Base-by-base conservation (phyloP, 225 moss, liverwort and hornwort genomes). In the Pseudoscleropodium purum region DNA sequence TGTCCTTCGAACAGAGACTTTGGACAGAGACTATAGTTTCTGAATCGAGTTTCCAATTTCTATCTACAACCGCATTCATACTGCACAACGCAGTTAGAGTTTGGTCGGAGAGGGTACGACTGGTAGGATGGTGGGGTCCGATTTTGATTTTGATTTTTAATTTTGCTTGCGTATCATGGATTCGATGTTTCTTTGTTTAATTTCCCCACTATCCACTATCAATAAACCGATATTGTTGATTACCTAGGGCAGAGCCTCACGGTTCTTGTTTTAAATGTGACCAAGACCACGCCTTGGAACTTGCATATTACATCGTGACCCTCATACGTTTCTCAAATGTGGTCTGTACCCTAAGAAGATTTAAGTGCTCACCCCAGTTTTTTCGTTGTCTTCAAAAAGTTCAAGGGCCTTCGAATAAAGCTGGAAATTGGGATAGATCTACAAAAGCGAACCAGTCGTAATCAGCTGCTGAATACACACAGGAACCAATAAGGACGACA, bases 341-440 rank as follows among this genome's bases (percentile, higher is more conserved):
- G 81, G 64, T 87, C 68, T 69, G 34, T 77, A 73, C 69, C 57
- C 62, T 75, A 33, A 39, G 36, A 82, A 88, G 51, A 80, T n/a
- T 69, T 10, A 33, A 69, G 49, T 79, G 73, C 99, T 93, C 90
- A 99, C 99, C 90, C 85, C 90, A 77, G 90, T 97, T 87, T 89
- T 94, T 77, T 93, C 93, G 88, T 96, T 97, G 60, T 96, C 97
- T 82, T 93, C 95, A 75, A 99, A 99, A 57, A 97, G 95, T 75
- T 99, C 97, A 79, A 97, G 92, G 56, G 97, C 97, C 90, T 94
- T 97, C 79, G 93, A 86, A 94, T 94, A 99, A 77, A 97, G 94
- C 86, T 99, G 97, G 57, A 97, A 93, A 91, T 93, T 95, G 59
- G 95, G 91, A 92, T 95, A 97, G 65, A 92, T 92, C 99, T 99